phyloP scores from a whole-genome alignment of 2,329 filamentous ascomycete genomes.

The Aureobasidium sp. region DNA sequence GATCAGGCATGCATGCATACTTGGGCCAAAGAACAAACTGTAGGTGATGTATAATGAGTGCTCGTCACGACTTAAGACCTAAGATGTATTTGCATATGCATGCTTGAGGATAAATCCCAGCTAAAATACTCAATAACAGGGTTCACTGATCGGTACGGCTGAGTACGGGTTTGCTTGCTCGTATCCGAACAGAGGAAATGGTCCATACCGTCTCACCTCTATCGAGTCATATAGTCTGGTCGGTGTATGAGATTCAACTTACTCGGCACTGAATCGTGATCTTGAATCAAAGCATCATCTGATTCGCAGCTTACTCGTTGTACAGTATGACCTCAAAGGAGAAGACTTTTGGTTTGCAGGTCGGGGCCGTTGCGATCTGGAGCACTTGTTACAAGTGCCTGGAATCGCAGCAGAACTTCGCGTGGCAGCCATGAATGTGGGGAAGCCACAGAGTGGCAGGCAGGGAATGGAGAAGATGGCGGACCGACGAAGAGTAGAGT shows the following conservation, averaged over 20 bases:
- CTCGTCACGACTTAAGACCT: background rate
- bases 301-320: background rate
- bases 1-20: background rate
- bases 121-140: background rate
- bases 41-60: background rate
- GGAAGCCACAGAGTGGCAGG: slow-evolving; percentile 2
- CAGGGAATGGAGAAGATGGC: background rate
- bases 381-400: background rate
- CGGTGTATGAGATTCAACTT: background rate
- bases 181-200: background rate
- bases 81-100: background rate
- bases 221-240: background rate
- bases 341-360: too few species aligned
- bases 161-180: background rate
- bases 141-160: background rate
- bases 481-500: background rate
- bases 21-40: too few species aligned
- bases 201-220: background rate
- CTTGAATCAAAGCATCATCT: background rate
- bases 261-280: background rate
- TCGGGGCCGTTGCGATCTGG: background rate
- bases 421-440: slow-evolving; percentile 12
- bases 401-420: background rate
- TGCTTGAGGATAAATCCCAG: background rate
- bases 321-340: background rate